phyloP scores from a whole-genome alignment of 1,139 yeast species.

The Yamadazyma membranifaciens region DNA sequence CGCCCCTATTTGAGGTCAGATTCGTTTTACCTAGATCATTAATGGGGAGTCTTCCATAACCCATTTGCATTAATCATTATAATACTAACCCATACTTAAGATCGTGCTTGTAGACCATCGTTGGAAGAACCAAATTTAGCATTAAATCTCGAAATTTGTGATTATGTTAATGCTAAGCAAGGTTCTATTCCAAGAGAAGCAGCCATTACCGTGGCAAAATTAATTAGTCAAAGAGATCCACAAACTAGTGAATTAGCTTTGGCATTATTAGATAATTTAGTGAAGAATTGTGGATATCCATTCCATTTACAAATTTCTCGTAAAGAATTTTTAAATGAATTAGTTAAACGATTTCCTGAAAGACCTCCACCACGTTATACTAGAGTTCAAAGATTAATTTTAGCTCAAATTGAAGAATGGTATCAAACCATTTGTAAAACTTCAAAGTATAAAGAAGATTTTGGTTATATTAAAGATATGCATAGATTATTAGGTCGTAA shows the following conservation, averaged over 20 bases:
- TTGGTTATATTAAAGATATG: conserved; percentile 93
- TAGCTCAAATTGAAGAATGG: conserved; percentile 97
- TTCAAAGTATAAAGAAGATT: conserved; percentile 85
- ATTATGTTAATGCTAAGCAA: conserved; percentile 87
- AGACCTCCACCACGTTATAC: conserved; percentile 87
- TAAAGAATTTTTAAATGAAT: conserved; percentile 89
- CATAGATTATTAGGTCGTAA: conserved; percentile 84
- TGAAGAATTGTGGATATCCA: conserved; percentile 97
- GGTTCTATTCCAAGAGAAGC: conserved; percentile 93
- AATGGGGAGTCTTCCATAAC: background rate
- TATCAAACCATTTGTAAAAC: conserved; percentile 91
- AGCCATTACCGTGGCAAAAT: conserved; percentile 81
- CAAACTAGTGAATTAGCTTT: conserved; percentile 66
- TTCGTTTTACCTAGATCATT: no score
- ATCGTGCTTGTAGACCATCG: conserved; percentile 87
- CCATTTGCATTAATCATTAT: background rate
- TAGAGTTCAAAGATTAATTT: conserved; percentile 76
- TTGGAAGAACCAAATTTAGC: conserved; percentile 86
- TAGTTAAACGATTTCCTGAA: conserved; percentile 92
- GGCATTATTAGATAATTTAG: conserved; percentile 77
- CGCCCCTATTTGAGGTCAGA: background rate
- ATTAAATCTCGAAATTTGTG: conserved; percentile 88
- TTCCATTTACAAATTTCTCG: conserved; percentile 92
- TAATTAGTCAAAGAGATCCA: conserved; percentile 79
- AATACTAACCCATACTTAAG: conserved; percentile 29